Evolutionary conservation across 169 alveolate species (phyloP).

Genomic region (Eimeria sp.): DNA sequence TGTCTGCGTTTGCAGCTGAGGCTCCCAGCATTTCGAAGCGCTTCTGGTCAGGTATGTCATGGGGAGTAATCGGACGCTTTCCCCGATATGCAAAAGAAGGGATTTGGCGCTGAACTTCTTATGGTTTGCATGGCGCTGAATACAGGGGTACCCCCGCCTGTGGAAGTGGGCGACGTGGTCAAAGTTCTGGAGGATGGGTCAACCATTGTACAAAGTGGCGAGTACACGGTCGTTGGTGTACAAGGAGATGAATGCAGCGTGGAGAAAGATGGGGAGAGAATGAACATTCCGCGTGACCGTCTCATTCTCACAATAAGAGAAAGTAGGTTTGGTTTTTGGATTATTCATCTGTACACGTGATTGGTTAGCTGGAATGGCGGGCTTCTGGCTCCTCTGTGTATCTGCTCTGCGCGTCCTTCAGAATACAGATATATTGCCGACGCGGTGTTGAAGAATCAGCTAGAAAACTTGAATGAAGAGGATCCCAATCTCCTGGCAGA

Average conservation of each 20-base stretch:
- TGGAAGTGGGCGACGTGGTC: constrained; percentile 44
- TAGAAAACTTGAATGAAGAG: constrained; percentile 6
- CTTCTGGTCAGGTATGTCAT: constrained; percentile 49
- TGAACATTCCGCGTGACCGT: constrained; percentile 7
- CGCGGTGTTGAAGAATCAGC: constrained; percentile 1
- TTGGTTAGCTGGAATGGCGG: neutral
- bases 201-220: neutral
- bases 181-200: constrained; percentile 31
- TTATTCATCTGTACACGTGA: neutral
- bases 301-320: constrained; percentile 24
- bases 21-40: constrained; percentile 39
- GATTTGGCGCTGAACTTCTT: neutral
- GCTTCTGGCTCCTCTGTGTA: too few relatives aligned
- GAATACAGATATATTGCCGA: constrained; percentile 5
- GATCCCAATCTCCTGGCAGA: constrained; percentile 1
- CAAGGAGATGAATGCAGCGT: neutral
- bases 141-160: constrained; percentile 61
- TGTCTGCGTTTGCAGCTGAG: constrained; percentile 22
- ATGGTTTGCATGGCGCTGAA: neutral
- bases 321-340: neutral
- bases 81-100: neutral
- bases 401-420: neutral
- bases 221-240: constrained; percentile 39
- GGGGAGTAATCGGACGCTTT: neutral
- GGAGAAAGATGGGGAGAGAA: constrained; percentile 28